phyloP scores from a whole-genome alignment of 805 yeast genomes.

The Myxozyma nipponensis region DNA sequence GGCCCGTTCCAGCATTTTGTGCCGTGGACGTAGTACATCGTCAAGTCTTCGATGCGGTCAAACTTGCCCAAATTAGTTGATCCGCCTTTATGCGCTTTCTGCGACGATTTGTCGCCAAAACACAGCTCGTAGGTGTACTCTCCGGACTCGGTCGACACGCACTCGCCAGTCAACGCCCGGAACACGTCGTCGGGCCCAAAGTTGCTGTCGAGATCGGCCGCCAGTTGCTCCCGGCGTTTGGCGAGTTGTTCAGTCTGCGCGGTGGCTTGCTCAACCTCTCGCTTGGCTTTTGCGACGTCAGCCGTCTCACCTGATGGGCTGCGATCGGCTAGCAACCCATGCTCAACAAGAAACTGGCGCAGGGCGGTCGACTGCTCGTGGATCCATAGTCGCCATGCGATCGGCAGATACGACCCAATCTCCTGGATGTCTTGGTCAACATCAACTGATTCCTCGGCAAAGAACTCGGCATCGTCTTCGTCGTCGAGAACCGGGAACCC shows the following conservation, averaged over 20 bases:
- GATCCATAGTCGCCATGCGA: conserved; percentile 17
- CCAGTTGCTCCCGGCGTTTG: conserved; percentile 24
- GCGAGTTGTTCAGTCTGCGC: conserved; percentile 12
- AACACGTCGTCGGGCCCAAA: conserved; percentile 64
- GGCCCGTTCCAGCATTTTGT: conserved; percentile 96
- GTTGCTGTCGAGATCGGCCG: conserved; percentile 28
- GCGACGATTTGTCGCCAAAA: conserved; percentile 54
- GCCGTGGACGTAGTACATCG: conserved; percentile 54
- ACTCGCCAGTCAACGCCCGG: conserved; percentile 51
- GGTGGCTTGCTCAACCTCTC: conserved; percentile 14
- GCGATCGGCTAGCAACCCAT: conserved; percentile 24
- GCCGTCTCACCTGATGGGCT: conserved; percentile 10
- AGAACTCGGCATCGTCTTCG: conserved; percentile 14
- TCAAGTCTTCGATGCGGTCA: conserved; percentile 33
- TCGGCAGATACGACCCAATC: conserved; percentile 14
- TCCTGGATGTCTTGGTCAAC: conserved; percentile 15
- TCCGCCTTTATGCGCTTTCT: conserved; percentile 45
- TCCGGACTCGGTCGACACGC: conserved; percentile 53
- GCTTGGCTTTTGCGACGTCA: conserved; percentile 18
- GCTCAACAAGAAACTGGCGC: conserved; percentile 9
- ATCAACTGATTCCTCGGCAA: conserved; percentile 8
- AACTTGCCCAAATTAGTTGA: conserved; percentile 50
- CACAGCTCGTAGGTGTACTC: conserved; percentile 68
- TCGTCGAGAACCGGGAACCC: not conserved
- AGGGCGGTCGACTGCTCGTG: conserved; percentile 9